phyloP scores from a whole-genome alignment of 768 basidiomycete species.

The Lactifluus rugatus region DNA sequence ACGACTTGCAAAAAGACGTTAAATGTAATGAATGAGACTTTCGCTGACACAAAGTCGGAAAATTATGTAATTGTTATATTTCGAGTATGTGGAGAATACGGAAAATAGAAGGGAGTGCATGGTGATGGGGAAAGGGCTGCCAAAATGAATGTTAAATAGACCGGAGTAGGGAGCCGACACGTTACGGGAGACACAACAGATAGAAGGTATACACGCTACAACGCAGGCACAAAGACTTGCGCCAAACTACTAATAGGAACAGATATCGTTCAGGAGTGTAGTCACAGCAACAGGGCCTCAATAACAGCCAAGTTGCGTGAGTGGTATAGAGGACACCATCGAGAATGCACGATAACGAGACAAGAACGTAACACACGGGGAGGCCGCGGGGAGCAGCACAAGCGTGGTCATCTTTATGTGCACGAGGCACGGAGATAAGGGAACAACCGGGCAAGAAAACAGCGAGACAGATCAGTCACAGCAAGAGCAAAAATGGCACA shows the following conservation, averaged over 20 bases:
- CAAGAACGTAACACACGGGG: background rate
- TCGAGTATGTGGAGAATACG: background rate
- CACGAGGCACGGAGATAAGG: constrained; percentile 2
- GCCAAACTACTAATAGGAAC: constrained; percentile 13
- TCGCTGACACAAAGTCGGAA: background rate
- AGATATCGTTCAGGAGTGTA: constrained; percentile 6
- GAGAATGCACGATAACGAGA: background rate
- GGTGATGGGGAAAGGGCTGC: background rate
- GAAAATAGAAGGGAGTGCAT: background rate
- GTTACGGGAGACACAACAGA: background rate
- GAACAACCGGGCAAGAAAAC: background rate
- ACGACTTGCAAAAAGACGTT: too few relatives aligned
- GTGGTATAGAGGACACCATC: background rate
- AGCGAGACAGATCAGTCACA: constrained; percentile 4
- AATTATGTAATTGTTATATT: constrained; percentile 9
- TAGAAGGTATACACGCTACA: constrained; percentile 10
- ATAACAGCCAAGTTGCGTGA: background rate
- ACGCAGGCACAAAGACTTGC: constrained; percentile 3
- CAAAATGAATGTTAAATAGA: constrained; percentile 9
- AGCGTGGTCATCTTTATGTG: constrained; percentile 1
- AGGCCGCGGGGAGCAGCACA: background rate
- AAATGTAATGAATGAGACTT: too few relatives aligned
- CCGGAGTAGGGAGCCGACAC: background rate
- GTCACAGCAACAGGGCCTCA: constrained; percentile 2
- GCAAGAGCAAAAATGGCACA: background rate